phyloP scores from a whole-genome alignment of 2,329 filamentous ascomycete species.

The Dichotomopilus funicola region DNA sequence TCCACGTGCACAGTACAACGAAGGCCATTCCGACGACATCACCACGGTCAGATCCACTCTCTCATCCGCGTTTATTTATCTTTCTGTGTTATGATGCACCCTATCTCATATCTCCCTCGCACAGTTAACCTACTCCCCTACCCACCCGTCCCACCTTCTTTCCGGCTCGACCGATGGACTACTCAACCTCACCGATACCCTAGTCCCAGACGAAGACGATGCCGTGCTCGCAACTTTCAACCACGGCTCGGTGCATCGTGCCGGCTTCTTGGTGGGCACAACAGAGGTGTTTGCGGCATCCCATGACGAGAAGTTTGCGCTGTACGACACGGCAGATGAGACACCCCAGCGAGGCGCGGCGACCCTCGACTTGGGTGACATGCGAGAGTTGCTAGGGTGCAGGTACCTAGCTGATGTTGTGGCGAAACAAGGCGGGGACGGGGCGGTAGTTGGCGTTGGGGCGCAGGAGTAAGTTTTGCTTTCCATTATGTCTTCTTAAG shows the following conservation, averaged over 20 bases:
- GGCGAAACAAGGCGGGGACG: slow-evolving; percentile 50
- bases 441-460: slow-evolving; percentile 59
- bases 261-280: slow-evolving; percentile 57
- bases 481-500: slow-evolving; percentile 29
- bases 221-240: slow-evolving; percentile 73
- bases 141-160: slow-evolving; percentile 54
- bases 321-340: slow-evolving; percentile 65
- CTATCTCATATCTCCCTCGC: neutral
- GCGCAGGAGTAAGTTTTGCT: slow-evolving; percentile 54
- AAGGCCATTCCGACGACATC: slow-evolving; percentile 62
- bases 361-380: slow-evolving; percentile 57
- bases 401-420: slow-evolving; percentile 68
- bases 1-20: slow-evolving; percentile 50
- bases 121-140: slow-evolving; percentile 56
- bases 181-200: slow-evolving; percentile 68
- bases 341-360: slow-evolving; percentile 53
- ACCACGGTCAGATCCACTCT: slow-evolving; percentile 42
- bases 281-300: slow-evolving; percentile 65
- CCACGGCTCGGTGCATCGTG: slow-evolving; percentile 67
- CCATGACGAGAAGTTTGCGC: slow-evolving; percentile 70
- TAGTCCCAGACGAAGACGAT: slow-evolving; percentile 67
- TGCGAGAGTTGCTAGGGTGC: slow-evolving; percentile 57
- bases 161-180: slow-evolving; percentile 76
- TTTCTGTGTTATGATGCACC: neutral
- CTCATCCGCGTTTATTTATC: neutral